Evolutionary conservation across 2,329 filamentous ascomycete species (phyloP).

Genomic region (Fusarium robinianum): DNA sequence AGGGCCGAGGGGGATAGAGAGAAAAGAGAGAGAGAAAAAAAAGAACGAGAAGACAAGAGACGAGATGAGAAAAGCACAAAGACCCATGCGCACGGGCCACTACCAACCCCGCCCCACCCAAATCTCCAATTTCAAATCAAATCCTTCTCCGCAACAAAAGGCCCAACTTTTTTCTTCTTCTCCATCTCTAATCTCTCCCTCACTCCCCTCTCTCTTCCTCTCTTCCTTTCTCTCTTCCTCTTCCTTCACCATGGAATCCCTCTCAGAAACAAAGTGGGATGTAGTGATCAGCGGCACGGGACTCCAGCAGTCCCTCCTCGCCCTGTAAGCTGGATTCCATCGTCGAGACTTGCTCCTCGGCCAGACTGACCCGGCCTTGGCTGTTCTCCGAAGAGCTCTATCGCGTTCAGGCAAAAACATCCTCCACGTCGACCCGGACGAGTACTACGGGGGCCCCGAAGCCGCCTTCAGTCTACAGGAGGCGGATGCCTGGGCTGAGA

Average conservation of each 20-base stretch:
- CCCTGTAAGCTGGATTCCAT: constrained; percentile 64
- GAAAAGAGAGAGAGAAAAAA: constrained; percentile 33
- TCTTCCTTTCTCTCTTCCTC: constrained; percentile 24
- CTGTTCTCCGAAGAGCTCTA: constrained; percentile 69
- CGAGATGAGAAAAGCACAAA: constrained; percentile 12
- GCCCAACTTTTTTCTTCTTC: constrained; percentile 16
- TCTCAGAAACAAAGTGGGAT: constrained; percentile 77
- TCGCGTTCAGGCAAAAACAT: constrained; percentile 91
- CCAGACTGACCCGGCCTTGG: constrained; percentile 41
- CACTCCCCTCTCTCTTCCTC: constrained; percentile 11
- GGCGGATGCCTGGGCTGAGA: constrained; percentile 71
- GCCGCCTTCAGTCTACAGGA: constrained; percentile 86
- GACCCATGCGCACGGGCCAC: constrained; percentile 31
- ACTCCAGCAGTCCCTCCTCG: constrained; percentile 77
- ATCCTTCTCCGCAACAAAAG: constrained; percentile 21
- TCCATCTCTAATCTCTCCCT: constrained; percentile 10
- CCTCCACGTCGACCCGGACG: constrained; percentile 84
- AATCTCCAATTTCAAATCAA: constrained; percentile 25
- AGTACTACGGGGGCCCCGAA: constrained; percentile 85
- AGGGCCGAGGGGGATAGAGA: constrained; percentile 38
- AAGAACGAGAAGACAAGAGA: constrained; percentile 38
- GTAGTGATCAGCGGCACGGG: constrained; percentile 79
- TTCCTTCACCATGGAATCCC: constrained; percentile 66
- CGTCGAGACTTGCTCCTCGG: constrained; percentile 36
- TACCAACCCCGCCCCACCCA: constrained; percentile 29